These are phyloP conservation scores for Madurella fahalii DNA, from an alignment of 2,329 filamentous ascomycete species.

Conservation along the genomic window DNA sequence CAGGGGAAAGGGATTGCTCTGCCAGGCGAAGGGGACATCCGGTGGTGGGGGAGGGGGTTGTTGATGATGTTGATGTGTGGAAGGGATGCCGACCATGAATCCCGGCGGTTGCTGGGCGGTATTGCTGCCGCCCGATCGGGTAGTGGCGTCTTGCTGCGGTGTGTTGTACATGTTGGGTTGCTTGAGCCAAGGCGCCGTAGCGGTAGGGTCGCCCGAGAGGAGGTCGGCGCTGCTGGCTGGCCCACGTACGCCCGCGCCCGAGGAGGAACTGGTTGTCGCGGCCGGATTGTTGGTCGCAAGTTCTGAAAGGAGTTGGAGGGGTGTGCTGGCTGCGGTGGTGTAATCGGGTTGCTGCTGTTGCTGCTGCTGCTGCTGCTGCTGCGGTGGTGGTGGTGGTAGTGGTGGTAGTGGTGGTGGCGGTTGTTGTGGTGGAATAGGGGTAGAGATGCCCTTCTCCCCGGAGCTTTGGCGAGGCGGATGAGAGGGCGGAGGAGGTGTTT, in stretches of 20 bases:
- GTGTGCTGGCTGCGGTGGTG: slow-evolving; percentile 42
- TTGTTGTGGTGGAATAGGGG: neutral
- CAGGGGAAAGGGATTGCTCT: slow-evolving; percentile 25
- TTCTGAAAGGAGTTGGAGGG: slow-evolving; percentile 54
- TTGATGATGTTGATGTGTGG: slow-evolving; percentile 10
- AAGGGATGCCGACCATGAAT: neutral
- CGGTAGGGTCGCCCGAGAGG: slow-evolving; percentile 9
- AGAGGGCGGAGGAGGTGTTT: neutral
- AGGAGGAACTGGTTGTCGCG: slow-evolving; percentile 18
- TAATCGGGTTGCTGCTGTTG: slow-evolving; percentile 29
- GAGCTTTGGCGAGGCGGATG: slow-evolving; percentile 10
- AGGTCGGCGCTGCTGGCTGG: neutral
- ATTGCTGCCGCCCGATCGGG: neutral
- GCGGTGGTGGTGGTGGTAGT: slow-evolving; percentile 3
- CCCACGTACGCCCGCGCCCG: neutral
- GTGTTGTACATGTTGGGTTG: neutral
- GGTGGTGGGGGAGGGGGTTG: slow-evolving; percentile 1
- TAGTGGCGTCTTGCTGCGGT: neutral
- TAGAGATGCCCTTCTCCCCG: slow-evolving; percentile 23
- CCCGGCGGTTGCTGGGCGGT: neutral
- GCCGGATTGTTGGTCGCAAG: slow-evolving; percentile 46
- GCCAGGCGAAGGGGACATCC: slow-evolving; percentile 21
- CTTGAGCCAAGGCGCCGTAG: slow-evolving; percentile 11
- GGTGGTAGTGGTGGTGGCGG: no score
- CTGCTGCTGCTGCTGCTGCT: slow-evolving; percentile 25